phyloP scores from a whole-genome alignment of 306 rosid genomes.

The Glycyrrhiza uralensis region DNA sequence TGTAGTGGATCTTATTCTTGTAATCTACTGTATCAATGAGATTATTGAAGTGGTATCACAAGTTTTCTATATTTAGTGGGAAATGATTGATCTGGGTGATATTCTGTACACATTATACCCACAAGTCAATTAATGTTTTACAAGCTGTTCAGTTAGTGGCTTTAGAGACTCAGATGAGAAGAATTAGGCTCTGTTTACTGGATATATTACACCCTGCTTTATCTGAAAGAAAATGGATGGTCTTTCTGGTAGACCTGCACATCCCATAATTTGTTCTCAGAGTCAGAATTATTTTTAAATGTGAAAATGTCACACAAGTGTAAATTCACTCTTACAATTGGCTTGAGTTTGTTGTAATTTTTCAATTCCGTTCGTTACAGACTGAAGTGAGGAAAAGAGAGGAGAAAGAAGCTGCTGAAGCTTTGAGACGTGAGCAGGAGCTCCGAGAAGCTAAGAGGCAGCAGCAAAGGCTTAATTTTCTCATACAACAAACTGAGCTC shows the following conservation, averaged over 20 bases:
- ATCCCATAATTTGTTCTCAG: not conserved
- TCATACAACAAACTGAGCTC: slow-evolving; percentile 90
- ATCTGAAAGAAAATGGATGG: not conserved
- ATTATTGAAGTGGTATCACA: not conserved
- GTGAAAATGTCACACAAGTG: not conserved
- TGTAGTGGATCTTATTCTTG: not conserved
- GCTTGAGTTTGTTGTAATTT: not conserved
- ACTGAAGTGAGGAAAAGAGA: slow-evolving; percentile 83
- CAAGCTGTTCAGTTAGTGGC: slow-evolving; percentile 8
- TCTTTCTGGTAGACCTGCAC: not conserved
- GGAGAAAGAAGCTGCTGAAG: slow-evolving; percentile 95
- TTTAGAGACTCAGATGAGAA: slow-evolving; percentile 1
- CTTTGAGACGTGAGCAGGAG: slow-evolving; percentile 87
- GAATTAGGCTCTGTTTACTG: slow-evolving; percentile 6
- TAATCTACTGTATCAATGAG: not conserved
- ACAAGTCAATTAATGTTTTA: not conserved
- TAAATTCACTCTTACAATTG: not conserved
- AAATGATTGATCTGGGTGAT: not conserved
- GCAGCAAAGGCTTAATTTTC: slow-evolving; percentile 94
- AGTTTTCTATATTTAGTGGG: not conserved
- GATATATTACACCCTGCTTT: not conserved
- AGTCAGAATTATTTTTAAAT: not conserved
- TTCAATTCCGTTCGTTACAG: slow-evolving; percentile 36
- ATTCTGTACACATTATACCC: not conserved
- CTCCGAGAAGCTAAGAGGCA: slow-evolving; percentile 96